Evolutionary conservation across 1,139 yeast species (phyloP).

Genomic region (Kurtzmaniella quercitrusa): DNA sequence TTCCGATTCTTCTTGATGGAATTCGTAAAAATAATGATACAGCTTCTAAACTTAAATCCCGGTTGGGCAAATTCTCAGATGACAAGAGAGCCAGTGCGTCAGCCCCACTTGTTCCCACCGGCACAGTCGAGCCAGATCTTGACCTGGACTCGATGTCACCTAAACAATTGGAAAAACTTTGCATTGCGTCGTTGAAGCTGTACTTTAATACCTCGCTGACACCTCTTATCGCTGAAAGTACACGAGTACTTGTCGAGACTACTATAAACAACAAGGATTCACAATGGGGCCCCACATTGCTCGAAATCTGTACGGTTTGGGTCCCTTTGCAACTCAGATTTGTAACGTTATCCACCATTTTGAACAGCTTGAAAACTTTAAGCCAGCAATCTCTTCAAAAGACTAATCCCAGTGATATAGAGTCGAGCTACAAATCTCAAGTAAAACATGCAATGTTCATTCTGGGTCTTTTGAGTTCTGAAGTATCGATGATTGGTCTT

Average conservation of each 20-base stretch:
- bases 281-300: constrained; percentile 53
- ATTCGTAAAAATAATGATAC: constrained; percentile 17
- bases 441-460: constrained; percentile 49
- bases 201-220: constrained; percentile 50
- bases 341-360: constrained; percentile 49
- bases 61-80: constrained; percentile 15
- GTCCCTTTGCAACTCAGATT: constrained; percentile 88
- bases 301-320: constrained; percentile 69
- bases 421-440: constrained; percentile 33
- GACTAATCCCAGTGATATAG: constrained; percentile 12
- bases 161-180: constrained; percentile 25
- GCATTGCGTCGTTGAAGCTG: constrained; percentile 42
- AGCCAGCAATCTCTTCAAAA: constrained; percentile 9
- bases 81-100: constrained; percentile 14
- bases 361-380: constrained; percentile 24
- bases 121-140: constrained; percentile 12
- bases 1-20: constrained; percentile 39
- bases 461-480: constrained; percentile 69
- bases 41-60: constrained; percentile 15
- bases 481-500: constrained; percentile 81
- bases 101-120: constrained; percentile 17
- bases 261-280: constrained; percentile 23
- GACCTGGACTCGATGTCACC: constrained; percentile 25
- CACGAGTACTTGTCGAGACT: constrained; percentile 38
- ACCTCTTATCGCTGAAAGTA: constrained; percentile 45